phyloP scores from a whole-genome alignment of 2,329 filamentous ascomycete species.

The Phialophora macrospora region DNA sequence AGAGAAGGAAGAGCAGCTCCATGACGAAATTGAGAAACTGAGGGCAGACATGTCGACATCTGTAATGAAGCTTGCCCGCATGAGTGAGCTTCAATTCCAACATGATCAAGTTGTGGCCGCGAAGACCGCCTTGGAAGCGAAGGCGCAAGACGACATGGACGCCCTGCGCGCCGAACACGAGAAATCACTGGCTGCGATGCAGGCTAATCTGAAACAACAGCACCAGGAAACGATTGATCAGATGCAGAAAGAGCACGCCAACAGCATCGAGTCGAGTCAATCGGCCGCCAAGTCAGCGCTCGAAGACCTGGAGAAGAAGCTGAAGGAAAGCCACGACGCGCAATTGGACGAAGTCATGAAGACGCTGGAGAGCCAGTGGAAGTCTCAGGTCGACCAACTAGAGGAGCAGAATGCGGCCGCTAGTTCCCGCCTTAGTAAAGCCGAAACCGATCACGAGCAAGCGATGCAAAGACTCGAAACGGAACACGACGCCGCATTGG shows the following conservation, averaged over 20 bases:
- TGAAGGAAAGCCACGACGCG: constrained; percentile 29
- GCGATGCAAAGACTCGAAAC: constrained; percentile 19
- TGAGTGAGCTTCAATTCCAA: constrained; percentile 31
- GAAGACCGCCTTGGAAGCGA: constrained; percentile 23
- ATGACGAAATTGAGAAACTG: constrained; percentile 29
- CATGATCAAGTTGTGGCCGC: constrained; percentile 29
- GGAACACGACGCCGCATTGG: constrained; percentile 27
- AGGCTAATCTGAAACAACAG: constrained; percentile 22
- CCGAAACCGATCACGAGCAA: constrained; percentile 26
- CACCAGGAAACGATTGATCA: constrained; percentile 29
- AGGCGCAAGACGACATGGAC: constrained; percentile 26
- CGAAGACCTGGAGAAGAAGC: constrained; percentile 30
- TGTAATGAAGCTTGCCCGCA: constrained; percentile 28
- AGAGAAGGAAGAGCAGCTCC: constrained; percentile 28
- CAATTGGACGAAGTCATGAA: constrained; percentile 38
- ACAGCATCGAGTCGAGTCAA: constrained; percentile 32
- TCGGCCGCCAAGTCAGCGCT: constrained; percentile 26
- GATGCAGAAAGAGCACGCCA: constrained; percentile 35
- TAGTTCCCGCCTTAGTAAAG: constrained; percentile 26
- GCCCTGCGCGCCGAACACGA: constrained; percentile 25
- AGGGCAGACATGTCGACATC: constrained; percentile 29
- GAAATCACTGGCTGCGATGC: constrained; percentile 26
- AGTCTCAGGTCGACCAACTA: constrained; percentile 33
- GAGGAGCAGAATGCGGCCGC: constrained; percentile 30
- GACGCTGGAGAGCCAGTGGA: constrained; percentile 35